Evolutionary conservation across 2,329 filamentous ascomycete species (phyloP).

Genomic region (Escovopsis sp.): DNA sequence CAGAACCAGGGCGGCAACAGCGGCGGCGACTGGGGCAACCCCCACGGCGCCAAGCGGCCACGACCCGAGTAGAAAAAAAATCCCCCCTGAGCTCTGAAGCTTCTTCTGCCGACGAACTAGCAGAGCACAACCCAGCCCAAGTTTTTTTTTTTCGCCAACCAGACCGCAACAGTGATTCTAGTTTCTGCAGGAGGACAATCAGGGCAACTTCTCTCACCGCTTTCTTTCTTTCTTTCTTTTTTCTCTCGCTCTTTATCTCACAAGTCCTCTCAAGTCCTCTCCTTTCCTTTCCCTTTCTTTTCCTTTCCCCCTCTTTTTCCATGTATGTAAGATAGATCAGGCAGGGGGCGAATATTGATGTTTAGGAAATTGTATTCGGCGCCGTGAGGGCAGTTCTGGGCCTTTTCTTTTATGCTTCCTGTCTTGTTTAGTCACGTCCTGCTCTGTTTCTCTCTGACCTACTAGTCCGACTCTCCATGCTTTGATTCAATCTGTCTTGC

Average conservation of each 20-base stretch:
- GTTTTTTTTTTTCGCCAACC: too few species aligned
- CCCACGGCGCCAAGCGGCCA: constrained; percentile 66
- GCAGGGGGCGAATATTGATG: constrained; percentile 2
- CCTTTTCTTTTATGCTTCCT: not conserved
- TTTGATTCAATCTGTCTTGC: too few species aligned
- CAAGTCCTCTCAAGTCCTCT: too few species aligned
- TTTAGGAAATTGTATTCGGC: constrained; percentile 1
- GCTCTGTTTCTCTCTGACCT: too few species aligned
- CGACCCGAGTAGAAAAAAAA: constrained; percentile 46
- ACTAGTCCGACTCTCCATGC: too few species aligned
- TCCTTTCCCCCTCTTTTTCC: too few species aligned
- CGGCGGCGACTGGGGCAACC: constrained; percentile 56
- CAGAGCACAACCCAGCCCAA: too few species aligned
- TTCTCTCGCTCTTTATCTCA: not conserved
- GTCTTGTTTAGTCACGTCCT: too few species aligned
- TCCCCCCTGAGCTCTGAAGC: not conserved
- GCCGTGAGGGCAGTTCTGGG: constrained; percentile 1
- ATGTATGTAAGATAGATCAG: constrained; percentile 5
- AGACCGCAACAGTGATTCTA: too few species aligned
- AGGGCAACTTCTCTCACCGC: not conserved
- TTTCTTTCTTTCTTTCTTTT: not conserved
- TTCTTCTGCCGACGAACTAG: not conserved
- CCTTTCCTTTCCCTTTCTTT: too few species aligned
- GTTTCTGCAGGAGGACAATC: not conserved
- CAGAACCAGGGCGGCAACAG: constrained; percentile 30